Evolutionary conservation across 768 basidiomycete genomes (phyloP), one percentile per base, ranked within the genome.

Genomic region (Phaffia australis): DNA sequence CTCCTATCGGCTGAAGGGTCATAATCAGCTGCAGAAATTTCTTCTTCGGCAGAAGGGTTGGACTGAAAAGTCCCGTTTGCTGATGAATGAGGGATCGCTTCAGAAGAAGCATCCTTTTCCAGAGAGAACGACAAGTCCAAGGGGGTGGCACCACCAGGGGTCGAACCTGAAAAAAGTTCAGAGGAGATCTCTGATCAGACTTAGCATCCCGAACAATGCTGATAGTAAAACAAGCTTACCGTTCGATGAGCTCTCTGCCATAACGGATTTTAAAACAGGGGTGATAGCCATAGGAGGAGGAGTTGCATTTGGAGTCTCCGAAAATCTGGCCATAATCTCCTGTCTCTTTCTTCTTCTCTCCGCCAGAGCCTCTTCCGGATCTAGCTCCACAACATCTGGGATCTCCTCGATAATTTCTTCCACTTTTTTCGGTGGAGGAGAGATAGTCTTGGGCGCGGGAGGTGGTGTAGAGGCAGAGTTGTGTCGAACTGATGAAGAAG

Each of bases 11-110:
- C 74, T 71, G 81, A 84, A 46, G 87, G 85, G 74, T 97, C 88
- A 76, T 95, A 95, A 77, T 97, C 93, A 55, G 91, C 93, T 25
- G 93, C 93, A 35, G 85, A 87, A 54, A 95, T 80, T 73, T 90
- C 87, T 71, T 87, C 84, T 46, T 75, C 79, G 63, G 66, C 73
- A 21, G 71, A 30, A 14, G 59, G 27, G 4, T 15, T 47, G 16
- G 65, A 61, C 59, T 60, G 60, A 61, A 62, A 47, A 35, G 29
- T 56, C 23, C 23, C 50, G 1, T 25, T 30, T 11, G 54, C 29
- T 7, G 60, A 11, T 25, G 54, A 52, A 55, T 51, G 48, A 25
- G 66, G 66, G 15, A 60, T 56, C 1, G 60, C 15, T 42, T 42
- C 35, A 42, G 35, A 42, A 42, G 35, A 42, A 42, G 60, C 47